These are phyloP conservation scores for Leonotis leonurus DNA, from an alignment of 257 asterid genomes.

Conservation along the genomic window DNA sequence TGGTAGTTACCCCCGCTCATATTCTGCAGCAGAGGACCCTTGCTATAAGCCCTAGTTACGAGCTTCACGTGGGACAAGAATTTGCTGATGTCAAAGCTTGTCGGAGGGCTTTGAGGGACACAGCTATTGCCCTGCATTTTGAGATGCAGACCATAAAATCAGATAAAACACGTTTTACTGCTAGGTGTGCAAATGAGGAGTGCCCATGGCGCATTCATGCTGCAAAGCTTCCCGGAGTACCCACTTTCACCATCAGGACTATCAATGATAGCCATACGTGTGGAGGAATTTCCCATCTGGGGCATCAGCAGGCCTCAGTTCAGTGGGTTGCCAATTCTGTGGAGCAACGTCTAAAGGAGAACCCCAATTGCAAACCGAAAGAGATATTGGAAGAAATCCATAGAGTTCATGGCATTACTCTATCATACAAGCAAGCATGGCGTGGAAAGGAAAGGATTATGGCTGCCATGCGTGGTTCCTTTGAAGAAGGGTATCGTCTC, in stretches of 20 bases:
- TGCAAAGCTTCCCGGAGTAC: conserved; percentile 94
- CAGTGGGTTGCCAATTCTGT: conserved; percentile 97
- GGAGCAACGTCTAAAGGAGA: conserved; percentile 76
- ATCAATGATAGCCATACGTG: conserved; percentile 72
- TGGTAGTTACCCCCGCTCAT: conserved; percentile 45
- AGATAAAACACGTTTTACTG: conserved; percentile 88
- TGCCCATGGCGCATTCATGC: conserved; percentile 99
- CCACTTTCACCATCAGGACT: conserved; percentile 87
- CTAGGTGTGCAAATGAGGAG: conserved; percentile 77
- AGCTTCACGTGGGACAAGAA: conserved; percentile 92
- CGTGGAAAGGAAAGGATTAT: conserved; percentile 92
- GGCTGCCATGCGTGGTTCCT: conserved; percentile 94
- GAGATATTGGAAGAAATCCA: conserved; percentile 95
- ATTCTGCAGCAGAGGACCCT: conserved; percentile 76
- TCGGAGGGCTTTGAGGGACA: conserved; percentile 85
- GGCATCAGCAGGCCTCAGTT: conserved; percentile 98
- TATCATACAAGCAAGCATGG: conserved; percentile 98
- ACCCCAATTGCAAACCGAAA: conserved; percentile 87
- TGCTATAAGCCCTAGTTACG: conserved; percentile 46
- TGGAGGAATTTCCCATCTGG: conserved; percentile 82
- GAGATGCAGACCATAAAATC: conserved; percentile 91
- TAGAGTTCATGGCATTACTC: conserved; percentile 69
- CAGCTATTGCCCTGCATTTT: conserved; percentile 90
- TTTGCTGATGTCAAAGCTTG: conserved; percentile 88
- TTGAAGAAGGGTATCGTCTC: conserved; percentile 90